Conservation (phyloP, 192 early-diverging fungal genomes). For the Linnemannia hyalina region DNA sequence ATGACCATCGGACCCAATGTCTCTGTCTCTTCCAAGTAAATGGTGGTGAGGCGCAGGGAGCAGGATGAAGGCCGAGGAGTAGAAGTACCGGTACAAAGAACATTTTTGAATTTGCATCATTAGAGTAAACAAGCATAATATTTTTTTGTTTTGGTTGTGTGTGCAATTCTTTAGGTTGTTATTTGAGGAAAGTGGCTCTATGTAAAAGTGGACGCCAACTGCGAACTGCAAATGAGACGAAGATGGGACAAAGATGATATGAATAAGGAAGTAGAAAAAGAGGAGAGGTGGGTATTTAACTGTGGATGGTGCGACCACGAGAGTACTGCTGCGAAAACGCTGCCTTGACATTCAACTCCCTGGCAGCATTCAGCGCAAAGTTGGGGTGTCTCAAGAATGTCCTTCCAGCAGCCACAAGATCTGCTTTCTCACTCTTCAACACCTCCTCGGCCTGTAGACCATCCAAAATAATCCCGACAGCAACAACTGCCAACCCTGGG, state of each 20-base stretch:
- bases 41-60: no score
- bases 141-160: no score
- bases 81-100: neutral
- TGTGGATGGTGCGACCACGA: slow-evolving; percentile 40
- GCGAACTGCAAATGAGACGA: neutral
- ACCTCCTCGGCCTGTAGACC: slow-evolving; percentile 79
- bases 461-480: slow-evolving; percentile 81
- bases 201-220: neutral
- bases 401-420: slow-evolving; percentile 80
- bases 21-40: slow-evolving; percentile 42
- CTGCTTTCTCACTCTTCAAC: slow-evolving; percentile 72
- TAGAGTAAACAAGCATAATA: no score
- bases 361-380: slow-evolving; percentile 76
- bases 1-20: slow-evolving; percentile 32
- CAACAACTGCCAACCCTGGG: slow-evolving; percentile 67
- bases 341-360: slow-evolving; percentile 73
- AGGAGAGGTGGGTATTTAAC: neutral
- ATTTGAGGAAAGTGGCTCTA: neutral
- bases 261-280: neutral
- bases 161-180: neutral
- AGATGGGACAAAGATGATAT: neutral
- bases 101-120: neutral
- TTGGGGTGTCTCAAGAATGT: slow-evolving; percentile 77
- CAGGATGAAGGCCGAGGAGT: neutral
- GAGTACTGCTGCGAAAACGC: slow-evolving; percentile 76